A percentile compares a stretch with the other conserved stretches of the same genome.
Evolutionary conservation across 2,329 filamentous ascomycete genomes (phyloP).

Genomic region (Didymosphaeria variabile): DNA sequence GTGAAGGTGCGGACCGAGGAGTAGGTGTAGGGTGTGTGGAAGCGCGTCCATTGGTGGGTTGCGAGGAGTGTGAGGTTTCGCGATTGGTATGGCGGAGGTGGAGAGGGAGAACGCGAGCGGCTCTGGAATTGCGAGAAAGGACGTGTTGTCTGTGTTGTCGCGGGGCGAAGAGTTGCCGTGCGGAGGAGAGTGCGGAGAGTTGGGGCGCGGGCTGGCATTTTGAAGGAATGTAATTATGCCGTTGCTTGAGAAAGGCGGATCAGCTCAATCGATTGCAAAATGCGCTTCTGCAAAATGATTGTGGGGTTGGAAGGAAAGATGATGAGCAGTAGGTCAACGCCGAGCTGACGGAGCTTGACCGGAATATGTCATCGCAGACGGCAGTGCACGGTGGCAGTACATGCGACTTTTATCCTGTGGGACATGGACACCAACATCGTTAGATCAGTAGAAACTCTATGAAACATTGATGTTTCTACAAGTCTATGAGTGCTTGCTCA

Average conservation of each 20-base stretch:
- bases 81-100: constrained; percentile 35
- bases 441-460: not conserved
- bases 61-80: constrained; percentile 38
- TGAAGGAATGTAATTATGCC: constrained; percentile 7
- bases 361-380: constrained; percentile 17
- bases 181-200: constrained; percentile 42
- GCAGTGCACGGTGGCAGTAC: constrained; percentile 18
- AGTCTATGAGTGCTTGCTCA: no score
- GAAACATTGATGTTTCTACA: no score
- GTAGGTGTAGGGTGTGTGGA: constrained; percentile 41
- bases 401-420: not conserved
- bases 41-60: constrained; percentile 45
- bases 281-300: not conserved
- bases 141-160: constrained; percentile 32
- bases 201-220: constrained; percentile 35
- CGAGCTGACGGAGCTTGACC: constrained; percentile 14
- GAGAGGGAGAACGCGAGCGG: constrained; percentile 34
- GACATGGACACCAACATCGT: not conserved
- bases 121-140: constrained; percentile 32
- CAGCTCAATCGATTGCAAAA: not conserved
- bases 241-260: not conserved
- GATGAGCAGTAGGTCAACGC: not conserved
- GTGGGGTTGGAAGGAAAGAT: not conserved
- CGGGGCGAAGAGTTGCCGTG: constrained; percentile 32
- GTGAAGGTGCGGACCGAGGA: constrained; percentile 45